Percentiles rank a stretch among this genome's conserved stretches.
Conservation (phyloP, 179 eudicot species). For the Beta lomatogona region DNA sequence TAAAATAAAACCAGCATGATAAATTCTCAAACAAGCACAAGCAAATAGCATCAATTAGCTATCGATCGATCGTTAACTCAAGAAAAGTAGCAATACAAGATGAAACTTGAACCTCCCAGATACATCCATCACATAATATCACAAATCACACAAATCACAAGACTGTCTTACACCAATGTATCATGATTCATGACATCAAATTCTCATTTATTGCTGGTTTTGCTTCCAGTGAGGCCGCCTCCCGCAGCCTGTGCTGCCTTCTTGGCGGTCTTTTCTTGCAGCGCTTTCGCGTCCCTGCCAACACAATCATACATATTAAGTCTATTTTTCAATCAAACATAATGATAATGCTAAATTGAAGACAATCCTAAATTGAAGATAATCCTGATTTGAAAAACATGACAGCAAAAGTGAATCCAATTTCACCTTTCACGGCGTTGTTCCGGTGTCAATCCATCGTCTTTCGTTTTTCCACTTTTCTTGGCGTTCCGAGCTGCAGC, state of each 20-base stretch:
- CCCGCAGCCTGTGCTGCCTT: constrained; percentile 49
- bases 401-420: background rate
- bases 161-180: constrained; percentile 1
- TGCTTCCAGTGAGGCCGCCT: constrained; percentile 29
- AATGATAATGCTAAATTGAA: background rate
- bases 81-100: background rate
- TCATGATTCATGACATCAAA: background rate
- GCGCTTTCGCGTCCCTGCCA: constrained; percentile 72
- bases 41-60: constrained; percentile 3
- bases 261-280: constrained; percentile 61
- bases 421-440: constrained; percentile 41
- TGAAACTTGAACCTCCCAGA: constrained; percentile 5
- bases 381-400: too few species aligned
- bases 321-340: background rate
- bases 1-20: background rate
- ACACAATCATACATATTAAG: constrained; percentile 7
- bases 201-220: constrained; percentile 33
- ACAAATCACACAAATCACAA: background rate
- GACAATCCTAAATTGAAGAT: too few species aligned
- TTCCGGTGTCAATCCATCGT: constrained; percentile 43
- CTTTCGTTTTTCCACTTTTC: constrained; percentile 32
- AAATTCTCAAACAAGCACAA: background rate
- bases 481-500: constrained; percentile 32
- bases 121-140: constrained; percentile 16
- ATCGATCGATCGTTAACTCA: background rate